Evolutionary conservation across 331 rosid genomes (phyloP).

Genomic region (Dryas integrifolia): DNA sequence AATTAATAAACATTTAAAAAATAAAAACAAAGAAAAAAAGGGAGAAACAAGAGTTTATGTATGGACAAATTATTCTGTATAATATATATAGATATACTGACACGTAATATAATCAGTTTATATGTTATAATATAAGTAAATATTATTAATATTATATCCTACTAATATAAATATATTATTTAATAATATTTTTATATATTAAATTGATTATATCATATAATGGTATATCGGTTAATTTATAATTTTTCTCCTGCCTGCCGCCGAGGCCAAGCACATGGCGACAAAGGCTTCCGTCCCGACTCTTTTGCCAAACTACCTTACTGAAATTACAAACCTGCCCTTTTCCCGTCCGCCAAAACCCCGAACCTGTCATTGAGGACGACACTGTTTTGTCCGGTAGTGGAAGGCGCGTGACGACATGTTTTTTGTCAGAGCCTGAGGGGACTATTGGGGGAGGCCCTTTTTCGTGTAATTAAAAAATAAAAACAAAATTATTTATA

Average conservation of each 20-base stretch:
- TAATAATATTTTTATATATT: no score
- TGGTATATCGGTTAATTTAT: no score
- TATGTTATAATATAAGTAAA: no score
- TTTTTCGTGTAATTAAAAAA: neutral
- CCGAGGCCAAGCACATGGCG: conserved; percentile 90
- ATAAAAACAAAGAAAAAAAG: neutral
- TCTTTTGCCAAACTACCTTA: conserved; percentile 30
- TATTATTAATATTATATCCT: no score
- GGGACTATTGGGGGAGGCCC: neutral
- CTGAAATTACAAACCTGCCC: conserved; percentile 25
- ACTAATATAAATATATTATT: no score
- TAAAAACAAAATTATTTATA: neutral
- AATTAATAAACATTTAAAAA: no score
- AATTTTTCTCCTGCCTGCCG: conserved; percentile 47
- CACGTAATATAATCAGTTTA: no score
- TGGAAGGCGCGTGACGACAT: conserved; percentile 57
- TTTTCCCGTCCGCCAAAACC: neutral
- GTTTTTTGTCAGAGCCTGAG: conserved; percentile 51
- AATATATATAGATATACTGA: no score
- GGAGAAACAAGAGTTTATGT: conserved; percentile 25
- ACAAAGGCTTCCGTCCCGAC: conserved; percentile 66
- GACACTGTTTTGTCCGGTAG: conserved; percentile 64
- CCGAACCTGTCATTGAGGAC: conserved; percentile 32
- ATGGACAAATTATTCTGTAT: no score
- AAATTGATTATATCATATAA: no score